phyloP scores from a whole-genome alignment of 2,329 filamentous ascomycete species.

The Paraconiothyrium sp. region DNA sequence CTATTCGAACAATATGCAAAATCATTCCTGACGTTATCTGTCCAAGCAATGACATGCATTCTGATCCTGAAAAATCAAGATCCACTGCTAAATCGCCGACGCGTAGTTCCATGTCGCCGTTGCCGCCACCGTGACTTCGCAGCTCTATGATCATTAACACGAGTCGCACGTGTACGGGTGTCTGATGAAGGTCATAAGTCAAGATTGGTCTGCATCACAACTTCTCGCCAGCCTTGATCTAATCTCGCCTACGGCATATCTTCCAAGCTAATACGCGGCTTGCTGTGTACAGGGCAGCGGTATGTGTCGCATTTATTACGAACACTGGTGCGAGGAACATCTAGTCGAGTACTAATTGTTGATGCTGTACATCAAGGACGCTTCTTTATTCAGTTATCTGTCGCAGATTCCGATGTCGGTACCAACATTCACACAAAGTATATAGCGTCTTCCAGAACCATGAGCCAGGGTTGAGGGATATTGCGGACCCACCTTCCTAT shows the following conservation, averaged over 20 bases:
- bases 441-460: background rate
- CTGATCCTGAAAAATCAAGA: too few relatives aligned
- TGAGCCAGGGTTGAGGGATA: background rate
- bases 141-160: background rate
- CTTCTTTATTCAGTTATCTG: too few relatives aligned
- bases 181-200: background rate
- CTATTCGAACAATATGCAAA: background rate
- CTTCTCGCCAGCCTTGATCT: background rate
- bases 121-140: background rate
- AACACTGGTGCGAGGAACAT: background rate
- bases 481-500: slow-evolving; percentile 8
- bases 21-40: too few relatives aligned
- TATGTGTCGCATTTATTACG: background rate
- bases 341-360: background rate
- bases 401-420: background rate
- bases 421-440: background rate
- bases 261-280: background rate
- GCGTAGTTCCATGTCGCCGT: background rate
- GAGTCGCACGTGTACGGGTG: too few relatives aligned
- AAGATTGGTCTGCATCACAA: background rate
- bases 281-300: background rate
- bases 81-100: background rate
- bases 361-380: background rate
- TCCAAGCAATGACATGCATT: too few relatives aligned
- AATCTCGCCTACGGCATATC: background rate